These are phyloP conservation scores for Talaromyces sp. DNA, from an alignment of 2,329 filamentous ascomycete species.

Conservation along the genomic window DNA sequence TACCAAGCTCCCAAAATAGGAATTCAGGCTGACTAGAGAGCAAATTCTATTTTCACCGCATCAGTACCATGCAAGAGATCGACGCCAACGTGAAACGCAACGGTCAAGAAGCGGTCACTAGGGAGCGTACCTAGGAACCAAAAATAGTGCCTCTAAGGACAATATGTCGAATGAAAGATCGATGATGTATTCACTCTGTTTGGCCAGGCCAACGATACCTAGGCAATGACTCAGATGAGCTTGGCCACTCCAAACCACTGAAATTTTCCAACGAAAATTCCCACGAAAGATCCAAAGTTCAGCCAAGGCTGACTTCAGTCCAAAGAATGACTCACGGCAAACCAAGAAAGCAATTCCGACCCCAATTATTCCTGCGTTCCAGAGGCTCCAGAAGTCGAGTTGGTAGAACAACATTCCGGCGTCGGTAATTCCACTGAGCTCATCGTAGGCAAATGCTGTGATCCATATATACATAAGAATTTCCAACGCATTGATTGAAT, in stretches of 20 bases:
- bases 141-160: conserved; percentile 79
- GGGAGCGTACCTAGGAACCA: conserved; percentile 61
- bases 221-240: background rate
- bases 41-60: conserved; percentile 56
- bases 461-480: conserved; percentile 79
- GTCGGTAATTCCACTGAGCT: conserved; percentile 77
- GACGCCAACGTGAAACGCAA: conserved; percentile 2
- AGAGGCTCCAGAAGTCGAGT: conserved; percentile 75
- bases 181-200: conserved; percentile 57
- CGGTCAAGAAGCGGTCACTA: conserved; percentile 2
- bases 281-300: background rate
- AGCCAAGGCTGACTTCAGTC: conserved; percentile 19
- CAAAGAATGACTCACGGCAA: conserved; percentile 54
- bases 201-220: conserved; percentile 64
- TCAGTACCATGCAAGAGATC: conserved; percentile 16
- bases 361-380: conserved; percentile 67
- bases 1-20: conserved; percentile 65
- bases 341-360: conserved; percentile 67
- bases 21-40: conserved; percentile 78
- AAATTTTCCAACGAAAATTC: background rate
- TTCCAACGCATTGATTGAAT: conserved; percentile 63
- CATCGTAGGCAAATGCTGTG: conserved; percentile 80
- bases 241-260: background rate
- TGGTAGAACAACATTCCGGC: conserved; percentile 82
- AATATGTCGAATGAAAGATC: conserved; percentile 85